Conservation (phyloP, 2,329 filamentous ascomycete genomes). For the Arthroderma sp. region DNA sequence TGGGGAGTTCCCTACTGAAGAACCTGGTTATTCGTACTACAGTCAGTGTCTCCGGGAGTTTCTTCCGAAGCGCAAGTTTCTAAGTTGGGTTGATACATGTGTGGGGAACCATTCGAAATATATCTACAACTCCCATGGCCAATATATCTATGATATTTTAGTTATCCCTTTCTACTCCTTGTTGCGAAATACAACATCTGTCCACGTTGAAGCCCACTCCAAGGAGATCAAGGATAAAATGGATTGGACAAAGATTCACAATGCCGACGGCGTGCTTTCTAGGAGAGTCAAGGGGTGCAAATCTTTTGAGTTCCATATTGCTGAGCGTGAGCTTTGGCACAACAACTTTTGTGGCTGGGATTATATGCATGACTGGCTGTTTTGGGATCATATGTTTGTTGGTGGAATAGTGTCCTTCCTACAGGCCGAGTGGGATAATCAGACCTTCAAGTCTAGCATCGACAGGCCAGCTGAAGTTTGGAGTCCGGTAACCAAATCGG, state of each 20-base stretch:
- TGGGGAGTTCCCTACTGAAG: neutral
- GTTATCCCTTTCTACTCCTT: neutral
- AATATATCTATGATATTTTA: neutral
- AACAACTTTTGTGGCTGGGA: neutral
- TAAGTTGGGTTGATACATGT: neutral
- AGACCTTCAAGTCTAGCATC: neutral
- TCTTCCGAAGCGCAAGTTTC: neutral
- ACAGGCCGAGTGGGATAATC: neutral
- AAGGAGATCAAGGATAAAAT: neutral
- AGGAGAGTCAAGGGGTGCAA: neutral
- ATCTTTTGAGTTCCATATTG: neutral
- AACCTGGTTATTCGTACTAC: neutral
- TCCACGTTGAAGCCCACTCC: neutral
- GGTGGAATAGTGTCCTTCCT: neutral
- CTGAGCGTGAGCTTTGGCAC: neutral
- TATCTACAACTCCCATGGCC: neutral
- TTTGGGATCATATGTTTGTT: neutral
- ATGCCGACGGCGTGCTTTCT: neutral
- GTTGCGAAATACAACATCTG: neutral
- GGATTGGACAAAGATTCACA: neutral
- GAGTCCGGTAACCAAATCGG: neutral
- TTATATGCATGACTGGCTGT: neutral
- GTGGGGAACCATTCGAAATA: neutral
- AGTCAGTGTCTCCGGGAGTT: neutral
- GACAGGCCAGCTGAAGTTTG: neutral